These are phyloP conservation scores for Cyberlindnera suaveolens DNA, from an alignment of 805 yeast species.

Conservation along the genomic window DNA sequence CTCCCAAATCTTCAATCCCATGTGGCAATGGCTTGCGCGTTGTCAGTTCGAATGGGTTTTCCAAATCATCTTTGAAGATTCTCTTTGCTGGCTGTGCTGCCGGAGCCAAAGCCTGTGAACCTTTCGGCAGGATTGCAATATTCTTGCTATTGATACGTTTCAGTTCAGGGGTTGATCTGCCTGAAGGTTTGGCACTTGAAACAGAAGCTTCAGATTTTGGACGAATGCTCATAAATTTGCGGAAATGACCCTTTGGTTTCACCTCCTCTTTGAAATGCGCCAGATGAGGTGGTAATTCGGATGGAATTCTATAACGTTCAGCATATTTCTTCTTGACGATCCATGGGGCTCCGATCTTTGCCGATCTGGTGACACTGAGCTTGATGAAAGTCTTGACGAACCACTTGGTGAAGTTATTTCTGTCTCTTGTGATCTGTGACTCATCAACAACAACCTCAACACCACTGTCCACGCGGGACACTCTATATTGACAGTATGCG, in stretches of 20 bases:
- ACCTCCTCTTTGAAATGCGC: constrained; percentile 23
- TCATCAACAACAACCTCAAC: constrained; percentile 68
- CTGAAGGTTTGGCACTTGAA: neutral
- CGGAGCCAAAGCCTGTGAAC: neutral
- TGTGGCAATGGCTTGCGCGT: constrained; percentile 18
- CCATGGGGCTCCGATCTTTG: constrained; percentile 94
- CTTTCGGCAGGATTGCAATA: constrained; percentile 1
- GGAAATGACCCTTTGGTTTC: constrained; percentile 14
- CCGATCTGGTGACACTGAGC: constrained; percentile 56
- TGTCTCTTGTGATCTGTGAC: constrained; percentile 69
- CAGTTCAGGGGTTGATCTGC: constrained; percentile 5
- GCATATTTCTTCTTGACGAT: constrained; percentile 78
- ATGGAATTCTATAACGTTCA: constrained; percentile 56
- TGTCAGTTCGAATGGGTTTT: constrained; percentile 13
- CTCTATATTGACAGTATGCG: constrained; percentile 64
- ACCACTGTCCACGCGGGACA: constrained; percentile 46
- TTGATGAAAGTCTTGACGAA: constrained; percentile 84
- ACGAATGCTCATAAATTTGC: constrained; percentile 4
- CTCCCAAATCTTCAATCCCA: constrained; percentile 11
- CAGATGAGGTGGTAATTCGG: constrained; percentile 51
- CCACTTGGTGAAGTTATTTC: constrained; percentile 85
- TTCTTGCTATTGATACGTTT: constrained; percentile 3
- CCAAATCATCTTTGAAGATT: constrained; percentile 18
- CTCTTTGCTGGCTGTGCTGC: constrained; percentile 13
- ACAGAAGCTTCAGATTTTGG: constrained; percentile 4